These are phyloP conservation scores for Epichloe hybrida DNA, from an alignment of 2,329 filamentous ascomycete species.

Conservation along the genomic window DNA sequence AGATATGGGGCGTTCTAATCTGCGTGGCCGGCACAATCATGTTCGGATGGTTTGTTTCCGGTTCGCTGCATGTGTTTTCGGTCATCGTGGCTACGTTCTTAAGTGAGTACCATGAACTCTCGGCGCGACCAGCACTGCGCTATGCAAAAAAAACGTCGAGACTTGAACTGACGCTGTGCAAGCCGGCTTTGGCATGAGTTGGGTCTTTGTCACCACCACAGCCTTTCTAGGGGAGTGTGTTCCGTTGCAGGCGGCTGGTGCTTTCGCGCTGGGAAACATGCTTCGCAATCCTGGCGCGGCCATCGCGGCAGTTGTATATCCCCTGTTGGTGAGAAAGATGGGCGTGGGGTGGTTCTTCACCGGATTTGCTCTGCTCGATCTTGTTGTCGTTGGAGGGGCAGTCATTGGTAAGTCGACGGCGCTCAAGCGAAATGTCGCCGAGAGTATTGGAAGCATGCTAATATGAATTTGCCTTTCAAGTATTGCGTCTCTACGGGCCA, in stretches of 20 bases:
- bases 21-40: conserved; percentile 23
- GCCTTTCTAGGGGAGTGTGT: conserved; percentile 26
- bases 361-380: conserved; percentile 21
- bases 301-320: conserved; percentile 23
- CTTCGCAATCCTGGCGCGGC: conserved; percentile 26
- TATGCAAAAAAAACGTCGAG: neutral
- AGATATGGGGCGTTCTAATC: conserved; percentile 25
- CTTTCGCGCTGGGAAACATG: conserved; percentile 26
- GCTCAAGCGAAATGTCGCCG: neutral
- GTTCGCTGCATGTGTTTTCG: conserved; percentile 15
- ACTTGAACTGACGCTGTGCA: conserved; percentile 1
- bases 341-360: conserved; percentile 27
- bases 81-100: conserved; percentile 17
- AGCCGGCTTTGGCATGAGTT: conserved; percentile 23
- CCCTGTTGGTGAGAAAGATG: conserved; percentile 18
- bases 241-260: conserved; percentile 23
- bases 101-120: conserved; percentile 9
- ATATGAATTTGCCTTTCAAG: neutral
- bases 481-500: neutral
- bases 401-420: conserved; percentile 9
- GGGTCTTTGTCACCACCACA: conserved; percentile 28
- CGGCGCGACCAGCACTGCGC: neutral
- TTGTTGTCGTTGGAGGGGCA: conserved; percentile 12
- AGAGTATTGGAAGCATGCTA: neutral
- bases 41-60: conserved; percentile 26